Percentiles rank a stretch among this genome's conserved stretches.
phyloP scores from a whole-genome alignment of 495 filamentous ascomycete genomes.

The Apiosordaria backusii region DNA sequence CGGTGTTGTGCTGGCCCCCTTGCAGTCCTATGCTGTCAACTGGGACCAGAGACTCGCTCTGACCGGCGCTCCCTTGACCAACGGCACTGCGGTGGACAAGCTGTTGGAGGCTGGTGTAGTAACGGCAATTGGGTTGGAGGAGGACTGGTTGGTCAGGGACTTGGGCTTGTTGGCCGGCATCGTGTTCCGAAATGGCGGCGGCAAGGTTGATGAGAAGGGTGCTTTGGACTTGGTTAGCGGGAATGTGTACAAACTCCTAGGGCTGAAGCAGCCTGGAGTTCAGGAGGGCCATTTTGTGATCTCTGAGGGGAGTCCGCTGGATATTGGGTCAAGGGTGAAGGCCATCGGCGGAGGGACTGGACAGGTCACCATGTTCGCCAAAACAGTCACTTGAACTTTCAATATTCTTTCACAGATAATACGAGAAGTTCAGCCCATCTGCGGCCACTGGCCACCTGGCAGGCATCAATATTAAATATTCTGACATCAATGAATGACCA shows the following conservation, averaged over 20 bases:
- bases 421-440: background rate
- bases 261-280: constrained; percentile 31
- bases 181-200: constrained; percentile 47
- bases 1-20: constrained; percentile 48
- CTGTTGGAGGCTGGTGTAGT: constrained; percentile 46
- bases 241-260: constrained; percentile 50
- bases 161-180: constrained; percentile 48
- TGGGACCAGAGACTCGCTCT: constrained; percentile 51
- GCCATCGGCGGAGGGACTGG: constrained; percentile 38
- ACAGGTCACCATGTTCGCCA: constrained; percentile 31
- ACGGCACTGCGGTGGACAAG: constrained; percentile 46
- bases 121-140: constrained; percentile 44
- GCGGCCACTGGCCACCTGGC: background rate
- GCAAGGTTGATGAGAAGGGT: constrained; percentile 43
- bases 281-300: constrained; percentile 40
- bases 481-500: background rate
- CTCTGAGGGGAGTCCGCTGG: constrained; percentile 45
- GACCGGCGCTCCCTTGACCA: constrained; percentile 50
- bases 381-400: background rate
- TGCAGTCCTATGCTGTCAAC: constrained; percentile 36
- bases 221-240: constrained; percentile 38
- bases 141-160: constrained; percentile 50
- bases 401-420: background rate
- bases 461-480: background rate
- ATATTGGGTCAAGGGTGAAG: constrained; percentile 40